These are phyloP conservation scores for Claviceps capensis DNA, from an alignment of 2,329 filamentous ascomycete genomes.

Conservation along the genomic window DNA sequence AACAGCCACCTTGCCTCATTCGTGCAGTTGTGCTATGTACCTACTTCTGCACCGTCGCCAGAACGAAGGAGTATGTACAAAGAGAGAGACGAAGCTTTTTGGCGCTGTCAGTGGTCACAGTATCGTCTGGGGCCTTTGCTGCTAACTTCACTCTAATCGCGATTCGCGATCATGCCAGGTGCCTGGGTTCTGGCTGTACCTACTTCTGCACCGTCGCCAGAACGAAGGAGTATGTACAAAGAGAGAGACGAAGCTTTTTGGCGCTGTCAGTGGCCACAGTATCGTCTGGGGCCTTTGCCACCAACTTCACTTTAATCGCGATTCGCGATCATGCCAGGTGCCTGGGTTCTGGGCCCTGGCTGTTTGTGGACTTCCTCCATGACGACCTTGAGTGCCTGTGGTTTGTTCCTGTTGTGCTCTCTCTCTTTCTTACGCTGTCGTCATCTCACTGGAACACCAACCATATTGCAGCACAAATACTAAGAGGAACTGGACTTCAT, in stretches of 20 bases:
- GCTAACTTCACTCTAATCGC: conserved; percentile 29
- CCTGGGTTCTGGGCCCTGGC: conserved; percentile 40
- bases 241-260: conserved; percentile 9
- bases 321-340: conserved; percentile 16
- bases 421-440: no score
- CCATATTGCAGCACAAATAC: no score
- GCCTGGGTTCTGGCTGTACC: conserved; percentile 30
- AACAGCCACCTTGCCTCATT: no score
- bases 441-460: no score
- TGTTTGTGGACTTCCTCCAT: conserved; percentile 47
- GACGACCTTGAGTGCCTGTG: conserved; percentile 39
- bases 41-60: conserved; percentile 10
- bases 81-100: conserved; percentile 9
- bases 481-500: no score
- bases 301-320: conserved; percentile 29
- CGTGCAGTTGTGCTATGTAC: background rate
- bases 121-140: conserved; percentile 43
- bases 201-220: conserved; percentile 10
- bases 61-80: conserved; percentile 6
- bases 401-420: conserved; percentile 13
- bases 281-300: conserved; percentile 43
- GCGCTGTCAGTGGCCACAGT: conserved; percentile 10
- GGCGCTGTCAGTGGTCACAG: conserved; percentile 9
- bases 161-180: conserved; percentile 17
- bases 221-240: conserved; percentile 6